Base-by-base conservation (phyloP, 1,139 yeast species). In the Pneumocystis murina region DNA sequence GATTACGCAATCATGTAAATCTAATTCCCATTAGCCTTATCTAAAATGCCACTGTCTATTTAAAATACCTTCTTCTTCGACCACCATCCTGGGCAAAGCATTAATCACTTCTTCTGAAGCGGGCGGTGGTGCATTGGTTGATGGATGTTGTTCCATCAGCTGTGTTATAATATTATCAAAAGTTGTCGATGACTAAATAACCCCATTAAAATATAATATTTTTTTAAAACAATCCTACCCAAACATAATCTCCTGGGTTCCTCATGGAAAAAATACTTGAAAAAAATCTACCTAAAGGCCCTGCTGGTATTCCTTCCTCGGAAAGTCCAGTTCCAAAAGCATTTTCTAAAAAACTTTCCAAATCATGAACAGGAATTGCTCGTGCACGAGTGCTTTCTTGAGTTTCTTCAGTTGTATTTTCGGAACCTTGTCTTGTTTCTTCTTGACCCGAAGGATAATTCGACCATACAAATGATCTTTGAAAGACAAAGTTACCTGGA, bases 111-210 rank as follows among this genome's bases (percentile, higher is more conserved):
- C 57, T 16, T 64, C 65, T 39, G 68, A 30, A 3, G 69, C 69
- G 1, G 69, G 68, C 5, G 69, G 64, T 10, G 67, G 67, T 1
- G 66, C 67, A 59, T 60, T 59, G 5, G 57, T 48, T 8, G 59
- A 40, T 36, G 62, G 67, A 6, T 65, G 58, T 54, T 67, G 69
- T 35, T 68, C 69, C 69, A 68, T 67, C 5, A 68, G 54, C 40
- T 67, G 68, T 6, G 69, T 64, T 16, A 68, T 65, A 30, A 68
- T 67, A 24, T 64, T 65, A 39, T 68, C 69, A 7, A 68, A 63
- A 3, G 67, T 67, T 2, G 64, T 62, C 35, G 66, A 66, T 30
- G 43, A 55, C 33, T 48, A 57, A 33, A 41, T 35, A 10, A 38
- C 7, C 57, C 1, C 28, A 39, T 43, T 43, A 39, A 17, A 20